These are phyloP conservation scores for Wakefieldia striispora DNA, from an alignment of 768 basidiomycete genomes.

Conservation along the genomic window DNA sequence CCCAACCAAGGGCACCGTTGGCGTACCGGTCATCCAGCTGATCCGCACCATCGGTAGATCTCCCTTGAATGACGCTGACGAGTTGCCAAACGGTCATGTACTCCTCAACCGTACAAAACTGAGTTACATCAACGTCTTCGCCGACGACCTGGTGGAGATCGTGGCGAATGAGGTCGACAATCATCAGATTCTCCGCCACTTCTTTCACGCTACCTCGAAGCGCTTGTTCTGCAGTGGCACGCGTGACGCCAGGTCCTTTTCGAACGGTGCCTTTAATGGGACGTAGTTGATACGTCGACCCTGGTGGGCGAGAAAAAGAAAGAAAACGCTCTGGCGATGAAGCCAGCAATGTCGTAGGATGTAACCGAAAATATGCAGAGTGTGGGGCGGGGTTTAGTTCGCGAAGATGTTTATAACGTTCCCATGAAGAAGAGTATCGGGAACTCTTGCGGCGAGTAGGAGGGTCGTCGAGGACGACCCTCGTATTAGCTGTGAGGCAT, in stretches of 20 bases:
- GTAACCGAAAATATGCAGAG: conserved; percentile 75
- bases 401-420: conserved; percentile 70
- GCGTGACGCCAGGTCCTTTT: conserved; percentile 62
- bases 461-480: conserved; percentile 46
- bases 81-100: conserved; percentile 95
- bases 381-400: conserved; percentile 85
- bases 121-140: conserved; percentile 75
- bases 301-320: conserved; percentile 67
- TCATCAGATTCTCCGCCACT: conserved; percentile 97
- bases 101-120: conserved; percentile 87
- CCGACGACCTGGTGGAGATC: conserved; percentile 86
- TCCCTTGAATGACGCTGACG: conserved; percentile 89
- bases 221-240: conserved; percentile 61
- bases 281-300: conserved; percentile 72
- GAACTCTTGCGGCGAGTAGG: conserved; percentile 10
- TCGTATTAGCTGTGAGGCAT: conserved; percentile 79
- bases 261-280: conserved; percentile 93
- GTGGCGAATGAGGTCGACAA: conserved; percentile 93
- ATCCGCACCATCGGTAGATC: conserved; percentile 35
- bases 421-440: conserved; percentile 51
- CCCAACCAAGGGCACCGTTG: conserved; percentile 63
- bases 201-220: conserved; percentile 77
- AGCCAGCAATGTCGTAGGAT: conserved; percentile 74
- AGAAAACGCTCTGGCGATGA: conserved; percentile 94
- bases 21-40: conserved; percentile 36